Evolutionary conservation across 148 eudicot species (phyloP).

Genomic region (Rhododendron molle): DNA sequence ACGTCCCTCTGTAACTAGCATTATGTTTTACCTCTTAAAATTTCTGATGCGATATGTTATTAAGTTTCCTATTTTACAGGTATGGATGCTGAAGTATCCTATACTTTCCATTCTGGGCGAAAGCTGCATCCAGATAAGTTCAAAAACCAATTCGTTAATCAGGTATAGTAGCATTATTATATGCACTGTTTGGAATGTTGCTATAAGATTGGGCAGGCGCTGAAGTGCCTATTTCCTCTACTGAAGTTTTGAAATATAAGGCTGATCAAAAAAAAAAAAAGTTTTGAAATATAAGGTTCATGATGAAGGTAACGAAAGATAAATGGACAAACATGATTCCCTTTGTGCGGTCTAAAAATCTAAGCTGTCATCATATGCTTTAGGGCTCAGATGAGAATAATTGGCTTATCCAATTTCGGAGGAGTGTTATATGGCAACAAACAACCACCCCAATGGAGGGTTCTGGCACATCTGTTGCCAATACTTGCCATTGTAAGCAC

Average conservation of each 20-base stretch:
- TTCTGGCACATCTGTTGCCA: background rate
- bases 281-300: background rate
- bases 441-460: background rate
- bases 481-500: background rate
- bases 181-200: background rate
- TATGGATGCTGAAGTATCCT: slow-evolving; percentile 98
- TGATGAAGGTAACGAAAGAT: background rate
- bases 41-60: background rate
- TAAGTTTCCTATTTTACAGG: slow-evolving; percentile 39
- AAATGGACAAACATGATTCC: background rate
- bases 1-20: too few species aligned
- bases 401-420: background rate
- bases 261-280: too few species aligned
- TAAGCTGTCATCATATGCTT: background rate
- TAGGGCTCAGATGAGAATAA: background rate
- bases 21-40: background rate
- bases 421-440: background rate
- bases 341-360: background rate
- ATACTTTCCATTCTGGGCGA: slow-evolving; percentile 83
- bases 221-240: background rate
- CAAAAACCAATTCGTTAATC: slow-evolving; percentile 77
- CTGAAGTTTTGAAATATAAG: too few species aligned
- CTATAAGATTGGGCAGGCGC: background rate
- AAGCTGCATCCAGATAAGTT: slow-evolving; percentile 89
- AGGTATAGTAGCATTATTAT: slow-evolving; percentile 33